These are phyloP conservation scores for Ammopiptanthus mongolicus DNA, from an alignment of 306 rosid species.

Conservation along the genomic window DNA sequence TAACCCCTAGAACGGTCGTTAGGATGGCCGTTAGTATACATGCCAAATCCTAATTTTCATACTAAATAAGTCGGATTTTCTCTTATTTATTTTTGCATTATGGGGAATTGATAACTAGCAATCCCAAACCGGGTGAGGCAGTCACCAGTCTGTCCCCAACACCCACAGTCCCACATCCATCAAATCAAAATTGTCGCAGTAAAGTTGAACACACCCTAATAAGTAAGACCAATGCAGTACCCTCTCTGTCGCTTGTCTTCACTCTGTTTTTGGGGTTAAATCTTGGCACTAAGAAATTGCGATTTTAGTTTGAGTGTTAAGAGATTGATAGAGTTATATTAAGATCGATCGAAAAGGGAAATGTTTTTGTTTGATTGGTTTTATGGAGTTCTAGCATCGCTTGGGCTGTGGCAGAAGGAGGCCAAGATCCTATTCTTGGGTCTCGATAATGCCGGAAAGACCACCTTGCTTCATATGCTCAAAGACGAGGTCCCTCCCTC, in stretches of 20 bases:
- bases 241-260: neutral
- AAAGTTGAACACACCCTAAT: too few relatives aligned
- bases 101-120: too few relatives aligned
- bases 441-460: conserved; percentile 66
- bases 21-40: too few relatives aligned
- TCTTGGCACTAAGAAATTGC: neutral
- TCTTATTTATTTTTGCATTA: too few relatives aligned
- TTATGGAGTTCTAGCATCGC: conserved; percentile 64
- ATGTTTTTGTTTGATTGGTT: conserved; percentile 73
- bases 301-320: neutral
- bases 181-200: neutral
- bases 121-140: neutral
- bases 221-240: neutral
- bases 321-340: neutral
- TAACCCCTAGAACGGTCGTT: too few relatives aligned
- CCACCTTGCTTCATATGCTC: conserved; percentile 71
- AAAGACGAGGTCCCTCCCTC: conserved; percentile 45
- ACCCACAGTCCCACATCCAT: neutral
- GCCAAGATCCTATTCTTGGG: conserved; percentile 72
- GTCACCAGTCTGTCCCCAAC: neutral
- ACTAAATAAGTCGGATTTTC: too few relatives aligned
- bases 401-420: conserved; percentile 69
- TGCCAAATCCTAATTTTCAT: too few relatives aligned
- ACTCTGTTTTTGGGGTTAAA: conserved; percentile 20
- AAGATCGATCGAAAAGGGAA: neutral